These are phyloP conservation scores for Arachnomyces sp. DNA, from an alignment of 2,329 filamentous ascomycete genomes.

Conservation along the genomic window DNA sequence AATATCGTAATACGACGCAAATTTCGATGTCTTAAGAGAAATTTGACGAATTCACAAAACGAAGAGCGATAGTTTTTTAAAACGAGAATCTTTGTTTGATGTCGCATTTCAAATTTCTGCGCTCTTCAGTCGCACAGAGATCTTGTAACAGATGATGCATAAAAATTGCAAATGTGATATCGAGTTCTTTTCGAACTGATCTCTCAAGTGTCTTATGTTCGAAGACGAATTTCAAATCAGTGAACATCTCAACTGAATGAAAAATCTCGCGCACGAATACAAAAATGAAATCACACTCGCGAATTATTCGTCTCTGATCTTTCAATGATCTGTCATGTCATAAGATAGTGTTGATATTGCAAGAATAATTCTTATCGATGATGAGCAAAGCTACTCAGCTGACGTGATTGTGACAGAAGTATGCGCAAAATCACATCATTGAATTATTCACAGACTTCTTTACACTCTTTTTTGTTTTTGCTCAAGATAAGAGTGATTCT, in stretches of 20 bases:
- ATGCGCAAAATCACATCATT: no score
- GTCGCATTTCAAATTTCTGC: neutral
- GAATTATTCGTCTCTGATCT: no score
- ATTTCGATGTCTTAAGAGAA: neutral
- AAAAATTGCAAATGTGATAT: neutral
- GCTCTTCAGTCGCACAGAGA: neutral
- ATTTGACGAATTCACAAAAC: constrained; percentile 1
- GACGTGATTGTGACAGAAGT: no score
- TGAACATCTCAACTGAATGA: neutral
- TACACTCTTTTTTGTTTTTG: neutral
- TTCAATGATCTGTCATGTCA: no score
- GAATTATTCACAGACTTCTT: no score
- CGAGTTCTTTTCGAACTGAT: neutral
- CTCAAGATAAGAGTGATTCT: no score
- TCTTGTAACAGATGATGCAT: constrained; percentile 1
- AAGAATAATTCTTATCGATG: no score
- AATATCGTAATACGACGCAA: neutral
- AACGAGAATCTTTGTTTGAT: neutral
- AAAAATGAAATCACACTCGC: no score
- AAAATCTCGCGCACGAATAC: no score
- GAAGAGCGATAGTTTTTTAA: constrained; percentile 1
- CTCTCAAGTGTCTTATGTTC: neutral
- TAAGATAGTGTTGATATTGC: no score
- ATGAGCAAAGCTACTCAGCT: no score
- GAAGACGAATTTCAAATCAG: neutral